Percentiles rank a stretch among this genome's conserved stretches.
Evolutionary conservation across 208 protist species (phyloP).

Genomic region (Leishmania gerbilli): DNA sequence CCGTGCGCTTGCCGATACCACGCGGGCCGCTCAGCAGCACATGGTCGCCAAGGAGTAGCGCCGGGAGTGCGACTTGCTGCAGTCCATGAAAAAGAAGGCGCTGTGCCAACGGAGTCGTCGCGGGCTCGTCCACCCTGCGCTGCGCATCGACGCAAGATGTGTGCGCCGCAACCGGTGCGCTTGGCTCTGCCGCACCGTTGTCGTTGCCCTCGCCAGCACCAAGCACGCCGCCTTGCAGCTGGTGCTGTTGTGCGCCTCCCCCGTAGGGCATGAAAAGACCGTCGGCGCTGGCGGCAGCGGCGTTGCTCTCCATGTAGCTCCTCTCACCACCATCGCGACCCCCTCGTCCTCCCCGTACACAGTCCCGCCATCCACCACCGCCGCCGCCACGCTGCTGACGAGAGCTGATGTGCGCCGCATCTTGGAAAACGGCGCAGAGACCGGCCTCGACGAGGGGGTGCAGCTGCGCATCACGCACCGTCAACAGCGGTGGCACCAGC

Average conservation of each 20-base stretch:
- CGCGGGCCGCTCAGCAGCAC: conserved; percentile 58
- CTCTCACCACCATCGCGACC: conserved; percentile 3
- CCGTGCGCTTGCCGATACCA: conserved; percentile 57
- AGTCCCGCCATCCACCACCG: conserved; percentile 8
- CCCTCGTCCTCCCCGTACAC: conserved; percentile 9
- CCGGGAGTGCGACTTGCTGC: conserved; percentile 62
- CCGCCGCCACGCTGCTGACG: background rate
- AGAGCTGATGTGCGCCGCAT: background rate
- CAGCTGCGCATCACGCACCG: conserved; percentile 41
- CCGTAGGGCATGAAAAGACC: background rate
- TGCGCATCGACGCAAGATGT: background rate
- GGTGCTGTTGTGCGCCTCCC: background rate
- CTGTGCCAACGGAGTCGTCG: background rate
- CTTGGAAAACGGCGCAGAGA: conserved; percentile 15
- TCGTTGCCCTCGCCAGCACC: background rate
- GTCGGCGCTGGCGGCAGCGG: background rate
- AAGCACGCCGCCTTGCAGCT: background rate
- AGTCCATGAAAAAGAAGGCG: conserved; percentile 34
- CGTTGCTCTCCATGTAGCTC: background rate
- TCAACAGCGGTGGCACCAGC: conserved; percentile 51
- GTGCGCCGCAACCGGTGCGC: background rate
- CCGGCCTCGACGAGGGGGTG: conserved; percentile 32
- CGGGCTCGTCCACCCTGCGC: background rate
- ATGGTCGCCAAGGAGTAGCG: conserved; percentile 75
- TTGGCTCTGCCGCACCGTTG: background rate